phyloP scores from a whole-genome alignment of 805 yeast genomes.

The Pichia exigua region DNA sequence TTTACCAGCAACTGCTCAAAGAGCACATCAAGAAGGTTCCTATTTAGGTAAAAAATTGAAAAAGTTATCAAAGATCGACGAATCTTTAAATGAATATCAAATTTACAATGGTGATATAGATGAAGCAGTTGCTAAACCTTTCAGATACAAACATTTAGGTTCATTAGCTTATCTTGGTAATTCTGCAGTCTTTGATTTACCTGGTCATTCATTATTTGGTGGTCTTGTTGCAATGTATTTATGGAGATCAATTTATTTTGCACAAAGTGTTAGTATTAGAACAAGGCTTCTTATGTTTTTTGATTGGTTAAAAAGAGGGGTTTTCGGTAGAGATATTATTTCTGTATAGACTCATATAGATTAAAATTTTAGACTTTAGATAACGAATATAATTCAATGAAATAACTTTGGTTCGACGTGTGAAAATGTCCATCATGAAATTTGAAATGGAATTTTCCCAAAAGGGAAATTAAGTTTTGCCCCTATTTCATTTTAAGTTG shows the following conservation, averaged over 20 bases:
- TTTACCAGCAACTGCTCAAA: constrained; percentile 95
- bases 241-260: constrained; percentile 91
- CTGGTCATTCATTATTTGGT: constrained; percentile 68
- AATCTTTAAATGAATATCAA: constrained; percentile 36
- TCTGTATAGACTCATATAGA: neutral
- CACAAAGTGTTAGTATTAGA: constrained; percentile 84
- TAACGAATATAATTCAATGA: no score
- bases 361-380: neutral
- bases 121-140: constrained; percentile 44
- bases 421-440: neutral
- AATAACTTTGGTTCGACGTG: neutral
- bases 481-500: no score
- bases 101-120: constrained; percentile 31
- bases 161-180: constrained; percentile 94
- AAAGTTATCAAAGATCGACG: constrained; percentile 52
- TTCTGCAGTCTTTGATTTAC: constrained; percentile 87
- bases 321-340: constrained; percentile 75
- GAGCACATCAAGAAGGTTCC: constrained; percentile 88
- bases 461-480: neutral
- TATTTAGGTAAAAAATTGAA: constrained; percentile 68
- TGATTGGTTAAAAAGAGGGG: constrained; percentile 82
- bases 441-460: neutral
- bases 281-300: constrained; percentile 76
- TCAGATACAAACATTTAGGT: constrained; percentile 82
- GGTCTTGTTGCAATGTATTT: constrained; percentile 83